Percentiles rank a stretch among this genome's conserved stretches.
Conservation (phyloP, 2,329 filamentous ascomycete genomes). For the Parastagonospora avenae region DNA sequence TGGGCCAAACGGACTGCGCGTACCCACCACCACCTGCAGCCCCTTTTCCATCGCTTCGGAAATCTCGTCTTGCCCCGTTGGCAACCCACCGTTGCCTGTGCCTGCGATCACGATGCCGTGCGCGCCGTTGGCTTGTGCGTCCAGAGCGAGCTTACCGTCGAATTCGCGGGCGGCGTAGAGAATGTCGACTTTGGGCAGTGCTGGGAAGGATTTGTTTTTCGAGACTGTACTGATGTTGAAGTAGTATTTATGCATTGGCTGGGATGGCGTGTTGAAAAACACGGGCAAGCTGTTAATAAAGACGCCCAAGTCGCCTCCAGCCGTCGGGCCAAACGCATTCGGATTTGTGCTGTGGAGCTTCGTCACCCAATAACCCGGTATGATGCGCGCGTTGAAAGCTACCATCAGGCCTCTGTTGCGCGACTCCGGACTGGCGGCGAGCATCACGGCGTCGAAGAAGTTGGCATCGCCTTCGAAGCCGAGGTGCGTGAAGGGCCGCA, state of each 20-base stretch:
- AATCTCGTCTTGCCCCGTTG: constrained; percentile 23
- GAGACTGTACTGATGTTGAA: constrained; percentile 26
- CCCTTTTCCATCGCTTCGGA: constrained; percentile 25
- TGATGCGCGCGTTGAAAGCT: constrained; percentile 35
- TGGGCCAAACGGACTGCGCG: constrained; percentile 26
- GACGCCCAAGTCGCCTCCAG: constrained; percentile 28
- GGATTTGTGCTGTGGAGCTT: constrained; percentile 33
- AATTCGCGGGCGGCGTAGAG: constrained; percentile 37
- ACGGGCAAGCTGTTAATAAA: constrained; percentile 34
- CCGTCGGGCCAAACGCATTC: constrained; percentile 30
- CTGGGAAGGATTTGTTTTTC: constrained; percentile 16
- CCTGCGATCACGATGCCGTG: constrained; percentile 33
- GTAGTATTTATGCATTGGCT: constrained; percentile 24
- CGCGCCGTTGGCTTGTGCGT: constrained; percentile 30
- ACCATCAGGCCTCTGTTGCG: constrained; percentile 32
- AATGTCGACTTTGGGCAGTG: constrained; percentile 36
- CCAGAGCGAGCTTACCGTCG: constrained; percentile 28
- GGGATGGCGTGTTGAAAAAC: constrained; percentile 32
- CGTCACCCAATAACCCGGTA: constrained; percentile 33
- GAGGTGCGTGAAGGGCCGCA: constrained; percentile 34
- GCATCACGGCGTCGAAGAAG: constrained; percentile 34
- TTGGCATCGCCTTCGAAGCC: constrained; percentile 34
- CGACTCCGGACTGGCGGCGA: constrained; percentile 27
- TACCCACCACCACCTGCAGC: constrained; percentile 32
- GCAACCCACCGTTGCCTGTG: constrained; percentile 32